Conservation (phyloP, 116 monocot species). For the Trichopus zeylanicus region DNA sequence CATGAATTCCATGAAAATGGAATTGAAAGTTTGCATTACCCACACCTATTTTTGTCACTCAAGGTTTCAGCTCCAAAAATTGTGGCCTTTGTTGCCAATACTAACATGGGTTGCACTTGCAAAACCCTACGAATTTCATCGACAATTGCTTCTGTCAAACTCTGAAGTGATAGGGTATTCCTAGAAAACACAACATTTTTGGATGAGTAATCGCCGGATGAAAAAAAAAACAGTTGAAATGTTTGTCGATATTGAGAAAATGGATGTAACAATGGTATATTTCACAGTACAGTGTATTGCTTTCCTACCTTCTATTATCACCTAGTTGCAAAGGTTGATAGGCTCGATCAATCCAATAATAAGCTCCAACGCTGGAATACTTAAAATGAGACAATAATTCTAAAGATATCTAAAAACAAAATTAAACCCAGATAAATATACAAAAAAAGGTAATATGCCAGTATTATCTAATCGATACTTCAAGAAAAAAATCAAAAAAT, state of each 20-base stretch:
- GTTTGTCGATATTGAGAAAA: constrained; percentile 3
- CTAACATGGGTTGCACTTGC: constrained; percentile 53
- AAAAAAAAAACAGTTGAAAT: neutral
- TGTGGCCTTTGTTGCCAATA: constrained; percentile 71
- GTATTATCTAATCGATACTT: neutral
- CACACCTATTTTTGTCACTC: constrained; percentile 42
- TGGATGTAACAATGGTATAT: neutral
- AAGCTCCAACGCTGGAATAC: constrained; percentile 67
- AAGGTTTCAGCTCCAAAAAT: constrained; percentile 40
- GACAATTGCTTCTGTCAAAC: constrained; percentile 53
- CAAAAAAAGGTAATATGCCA: too few relatives aligned
- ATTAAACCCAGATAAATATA: too few relatives aligned
- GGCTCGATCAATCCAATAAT: constrained; percentile 80
- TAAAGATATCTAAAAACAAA: too few relatives aligned
- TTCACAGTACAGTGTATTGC: neutral
- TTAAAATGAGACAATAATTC: neutral
- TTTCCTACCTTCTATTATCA: constrained; percentile 36
- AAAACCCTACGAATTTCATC: constrained; percentile 56
- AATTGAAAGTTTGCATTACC: neutral
- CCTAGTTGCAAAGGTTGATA: constrained; percentile 20
- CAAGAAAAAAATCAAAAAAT: neutral
- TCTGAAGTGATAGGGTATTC: constrained; percentile 59
- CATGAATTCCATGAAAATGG: neutral
- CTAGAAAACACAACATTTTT: constrained; percentile 23
- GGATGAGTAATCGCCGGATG: neutral